Conservation (phyloP, 352 stramenopile genomes). For the Globisporangium barbulae region DNA sequence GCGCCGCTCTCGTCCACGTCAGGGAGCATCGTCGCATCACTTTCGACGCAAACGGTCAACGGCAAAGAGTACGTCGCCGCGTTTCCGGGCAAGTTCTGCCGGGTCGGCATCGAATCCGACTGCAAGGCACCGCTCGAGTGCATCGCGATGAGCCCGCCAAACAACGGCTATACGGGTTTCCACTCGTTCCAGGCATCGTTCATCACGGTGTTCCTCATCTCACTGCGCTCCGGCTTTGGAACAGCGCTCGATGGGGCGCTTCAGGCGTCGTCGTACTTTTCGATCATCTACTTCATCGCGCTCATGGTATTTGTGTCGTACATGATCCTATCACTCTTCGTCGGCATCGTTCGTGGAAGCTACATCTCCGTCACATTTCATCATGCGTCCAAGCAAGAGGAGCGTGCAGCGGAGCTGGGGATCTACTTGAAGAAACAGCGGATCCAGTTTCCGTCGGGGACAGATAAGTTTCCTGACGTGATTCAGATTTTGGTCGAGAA, state of each 20-base stretch:
- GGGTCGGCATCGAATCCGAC: conserved; percentile 17
- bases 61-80: conserved; percentile 44
- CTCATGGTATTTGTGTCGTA: conserved; percentile 83
- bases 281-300: conserved; percentile 78
- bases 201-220: conserved; percentile 77
- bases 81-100: conserved; percentile 56
- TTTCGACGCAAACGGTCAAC: conserved; percentile 17
- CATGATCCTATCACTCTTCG: conserved; percentile 82
- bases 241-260: conserved; percentile 67
- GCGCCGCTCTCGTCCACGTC: conserved; percentile 20
- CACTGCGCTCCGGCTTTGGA: conserved; percentile 72
- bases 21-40: conserved; percentile 10
- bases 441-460: conserved; percentile 51
- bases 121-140: conserved; percentile 49
- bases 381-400: conserved; percentile 23
- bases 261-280: conserved; percentile 69
- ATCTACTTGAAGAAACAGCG: conserved; percentile 49
- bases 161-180: conserved; percentile 77
- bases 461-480: conserved; percentile 58
- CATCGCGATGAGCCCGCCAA: conserved; percentile 51
- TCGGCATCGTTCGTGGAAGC: conserved; percentile 78
- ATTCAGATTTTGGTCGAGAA: conserved; percentile 36
- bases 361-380: conserved; percentile 70
- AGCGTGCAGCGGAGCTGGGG: conserved; percentile 28
- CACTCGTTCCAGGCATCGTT: conserved; percentile 84